These are phyloP conservation scores for Aspergillus sp. DNA, from an alignment of 2,329 filamentous ascomycete genomes.

Conservation along the genomic window DNA sequence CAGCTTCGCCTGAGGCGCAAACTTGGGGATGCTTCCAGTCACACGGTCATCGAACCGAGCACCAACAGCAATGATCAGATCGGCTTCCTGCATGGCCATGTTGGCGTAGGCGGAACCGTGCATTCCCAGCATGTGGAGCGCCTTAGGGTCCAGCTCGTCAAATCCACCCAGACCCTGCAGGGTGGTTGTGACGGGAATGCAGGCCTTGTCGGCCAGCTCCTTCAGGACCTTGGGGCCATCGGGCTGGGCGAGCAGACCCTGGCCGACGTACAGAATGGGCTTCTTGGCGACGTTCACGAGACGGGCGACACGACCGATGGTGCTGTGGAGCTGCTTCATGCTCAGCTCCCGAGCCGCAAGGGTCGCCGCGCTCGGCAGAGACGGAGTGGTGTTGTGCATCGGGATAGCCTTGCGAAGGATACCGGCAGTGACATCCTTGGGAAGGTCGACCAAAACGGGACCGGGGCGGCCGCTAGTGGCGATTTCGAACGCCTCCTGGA, in stretches of 20 bases:
- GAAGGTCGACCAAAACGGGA: conserved; percentile 91
- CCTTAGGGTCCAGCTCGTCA: conserved; percentile 90
- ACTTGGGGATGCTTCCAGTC: conserved; percentile 76
- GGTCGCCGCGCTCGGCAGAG: conserved; percentile 81
- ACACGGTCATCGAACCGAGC: conserved; percentile 96
- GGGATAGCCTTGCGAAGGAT: conserved; percentile 83
- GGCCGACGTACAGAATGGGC: conserved; percentile 91
- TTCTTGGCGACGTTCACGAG: conserved; percentile 89
- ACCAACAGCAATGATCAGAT: conserved; percentile 92
- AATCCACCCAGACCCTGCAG: conserved; percentile 90
- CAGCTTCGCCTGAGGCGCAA: conserved; percentile 81
- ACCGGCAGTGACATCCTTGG: conserved; percentile 91
- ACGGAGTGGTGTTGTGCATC: conserved; percentile 68
- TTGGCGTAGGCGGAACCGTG: conserved; percentile 97
- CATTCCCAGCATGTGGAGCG: conserved; percentile 98
- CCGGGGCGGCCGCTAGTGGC: conserved; percentile 91
- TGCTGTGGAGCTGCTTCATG: conserved; percentile 68
- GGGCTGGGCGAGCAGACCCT: conserved; percentile 78
- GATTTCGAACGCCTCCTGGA: conserved; percentile 98
- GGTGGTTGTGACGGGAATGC: conserved; percentile 93
- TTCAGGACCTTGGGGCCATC: conserved; percentile 78
- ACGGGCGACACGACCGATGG: conserved; percentile 73
- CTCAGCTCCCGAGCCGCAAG: conserved; percentile 73
- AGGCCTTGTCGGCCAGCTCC: conserved; percentile 84
- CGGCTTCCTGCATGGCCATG: conserved; percentile 95